A percentile compares a stretch with the other conserved stretches of the same genome.
These are phyloP conservation scores for Pleurotus eryngii DNA, from an alignment of 768 basidiomycete genomes.

Conservation along the genomic window DNA sequence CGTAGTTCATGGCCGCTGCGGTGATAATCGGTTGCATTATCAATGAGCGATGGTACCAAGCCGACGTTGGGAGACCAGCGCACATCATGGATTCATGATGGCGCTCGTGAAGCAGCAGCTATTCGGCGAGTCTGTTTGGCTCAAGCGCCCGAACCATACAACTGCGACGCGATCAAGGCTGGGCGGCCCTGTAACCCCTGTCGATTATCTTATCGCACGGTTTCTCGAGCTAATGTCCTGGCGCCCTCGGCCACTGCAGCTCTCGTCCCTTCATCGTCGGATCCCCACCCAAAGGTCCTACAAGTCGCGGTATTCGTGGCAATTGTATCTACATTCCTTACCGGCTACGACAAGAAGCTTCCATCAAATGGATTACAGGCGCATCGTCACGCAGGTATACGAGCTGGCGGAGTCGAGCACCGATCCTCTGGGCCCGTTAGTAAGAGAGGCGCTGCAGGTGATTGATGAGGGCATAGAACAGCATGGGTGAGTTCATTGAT, in stretches of 20 bases:
- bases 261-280: background rate
- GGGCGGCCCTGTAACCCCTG: too few species aligned
- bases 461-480: slow-evolving; percentile 74
- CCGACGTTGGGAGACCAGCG: too few species aligned
- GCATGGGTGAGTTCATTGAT: slow-evolving; percentile 66
- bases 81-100: too few species aligned
- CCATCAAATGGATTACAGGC: slow-evolving; percentile 43
- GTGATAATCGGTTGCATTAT: too few species aligned
- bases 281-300: background rate
- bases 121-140: too few species aligned
- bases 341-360: background rate
- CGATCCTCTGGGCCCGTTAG: slow-evolving; percentile 52
- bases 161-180: too few species aligned
- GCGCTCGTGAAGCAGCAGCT: too few species aligned
- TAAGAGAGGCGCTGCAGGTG: slow-evolving; percentile 79
- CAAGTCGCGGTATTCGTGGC: background rate
- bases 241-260: background rate
- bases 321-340: background rate
- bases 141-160: too few species aligned
- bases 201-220: background rate
- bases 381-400: slow-evolving; percentile 59
- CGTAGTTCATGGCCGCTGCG: slow-evolving; percentile 55
- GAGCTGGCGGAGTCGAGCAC: slow-evolving; percentile 46
- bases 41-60: too few species aligned
- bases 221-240: background rate